Percentiles rank a stretch among this genome's conserved stretches.
These are phyloP conservation scores for Purpureocillium takamizusanense DNA, from an alignment of 2,329 filamentous ascomycete species.

Conservation along the genomic window DNA sequence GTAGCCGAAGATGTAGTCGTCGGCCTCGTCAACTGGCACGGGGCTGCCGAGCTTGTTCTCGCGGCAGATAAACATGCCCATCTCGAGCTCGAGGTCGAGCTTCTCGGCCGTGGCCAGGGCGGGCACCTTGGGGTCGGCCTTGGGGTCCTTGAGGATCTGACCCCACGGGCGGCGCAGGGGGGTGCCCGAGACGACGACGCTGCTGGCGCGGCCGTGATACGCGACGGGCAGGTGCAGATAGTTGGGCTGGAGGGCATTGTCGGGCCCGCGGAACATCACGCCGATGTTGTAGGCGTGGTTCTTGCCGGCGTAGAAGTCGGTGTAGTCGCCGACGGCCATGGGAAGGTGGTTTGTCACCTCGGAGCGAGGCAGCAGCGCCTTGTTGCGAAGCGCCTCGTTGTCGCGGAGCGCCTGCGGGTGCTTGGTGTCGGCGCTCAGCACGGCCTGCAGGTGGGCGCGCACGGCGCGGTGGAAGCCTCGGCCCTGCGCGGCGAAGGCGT, in stretches of 20 bases:
- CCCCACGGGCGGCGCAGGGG: slow-evolving; percentile 64
- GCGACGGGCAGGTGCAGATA: slow-evolving; percentile 74
- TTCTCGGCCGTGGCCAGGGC: slow-evolving; percentile 50
- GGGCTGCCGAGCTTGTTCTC: slow-evolving; percentile 59
- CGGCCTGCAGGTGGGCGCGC: slow-evolving; percentile 58
- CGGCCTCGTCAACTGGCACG: slow-evolving; percentile 56
- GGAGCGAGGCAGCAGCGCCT: slow-evolving; percentile 17
- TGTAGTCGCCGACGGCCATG: slow-evolving; percentile 72
- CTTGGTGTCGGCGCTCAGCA: slow-evolving; percentile 45
- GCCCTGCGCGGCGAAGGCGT: slow-evolving; percentile 42
- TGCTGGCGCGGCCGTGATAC: slow-evolving; percentile 72
- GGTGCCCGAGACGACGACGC: slow-evolving; percentile 66
- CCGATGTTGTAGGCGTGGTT: slow-evolving; percentile 68
- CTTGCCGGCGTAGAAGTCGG: slow-evolving; percentile 74
- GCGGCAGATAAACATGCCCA: slow-evolving; percentile 65
- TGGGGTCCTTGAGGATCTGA: slow-evolving; percentile 50
- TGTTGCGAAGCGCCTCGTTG: slow-evolving; percentile 20
- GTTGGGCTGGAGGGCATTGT: slow-evolving; percentile 70
- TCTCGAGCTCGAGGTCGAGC: slow-evolving; percentile 70
- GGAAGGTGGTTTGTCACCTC: slow-evolving; percentile 62
- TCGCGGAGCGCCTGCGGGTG: slow-evolving; percentile 23
- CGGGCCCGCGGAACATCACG: slow-evolving; percentile 62
- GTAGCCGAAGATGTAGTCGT: slow-evolving; percentile 62
- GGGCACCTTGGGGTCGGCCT: slow-evolving; percentile 41
- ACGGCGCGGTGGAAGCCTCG: slow-evolving; percentile 60